Evolutionary conservation across 2,329 filamentous ascomycete species (phyloP), one percentile per base, ranked within the genome.

Genomic region (Curvularia spicifera): DNA sequence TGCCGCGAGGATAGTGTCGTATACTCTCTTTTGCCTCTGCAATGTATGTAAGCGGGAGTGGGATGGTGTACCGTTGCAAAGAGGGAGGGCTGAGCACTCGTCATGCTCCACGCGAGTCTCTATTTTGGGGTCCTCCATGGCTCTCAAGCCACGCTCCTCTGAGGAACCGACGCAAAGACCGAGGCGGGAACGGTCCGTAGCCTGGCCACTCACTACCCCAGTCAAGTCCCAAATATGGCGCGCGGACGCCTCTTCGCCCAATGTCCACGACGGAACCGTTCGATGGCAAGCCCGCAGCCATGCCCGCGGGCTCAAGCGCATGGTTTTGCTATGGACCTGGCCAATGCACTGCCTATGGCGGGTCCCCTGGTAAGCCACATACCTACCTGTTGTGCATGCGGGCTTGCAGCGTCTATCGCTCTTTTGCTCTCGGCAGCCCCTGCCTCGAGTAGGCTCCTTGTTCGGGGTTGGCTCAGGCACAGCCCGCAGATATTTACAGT

Each of bases 401-500:
- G 69, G 69, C 71, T 69, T 71, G 70, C 68, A 69, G 68, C 66
- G 65, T 65, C 61, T 67, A 68, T 62, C 63, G 60, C 61, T 67
- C 63, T 66, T 50, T 63, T 63, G 61, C 59, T 31, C 42, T 51
- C 44, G 45, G 52, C 51, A 50, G 50, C 59, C 61, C 61, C 56
- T 60, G 43, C 60, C 51, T 64, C 64, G 52, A 65, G 43, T 64
- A 65, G 61, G 28, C 62, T 64, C 59, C 56, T 61, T 54, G 46
- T 67, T 63, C 60, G 51, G 61, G 66, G 60, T 69, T 71, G 70
- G 72, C 66, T 66, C 69, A 74, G 67, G 67, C 74, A 77, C 74
- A 74, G 73, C 74, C 74, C 69, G 66, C 64, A 71, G 69, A 67
- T 75, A 74, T 76, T 76, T 76, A 68, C 71, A 71, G 72, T 69